A percentile compares a stretch with the other conserved stretches of the same genome.
Evolutionary conservation across 2,329 filamentous ascomycete genomes (phyloP).

Genomic region (Ophiostoma montium): DNA sequence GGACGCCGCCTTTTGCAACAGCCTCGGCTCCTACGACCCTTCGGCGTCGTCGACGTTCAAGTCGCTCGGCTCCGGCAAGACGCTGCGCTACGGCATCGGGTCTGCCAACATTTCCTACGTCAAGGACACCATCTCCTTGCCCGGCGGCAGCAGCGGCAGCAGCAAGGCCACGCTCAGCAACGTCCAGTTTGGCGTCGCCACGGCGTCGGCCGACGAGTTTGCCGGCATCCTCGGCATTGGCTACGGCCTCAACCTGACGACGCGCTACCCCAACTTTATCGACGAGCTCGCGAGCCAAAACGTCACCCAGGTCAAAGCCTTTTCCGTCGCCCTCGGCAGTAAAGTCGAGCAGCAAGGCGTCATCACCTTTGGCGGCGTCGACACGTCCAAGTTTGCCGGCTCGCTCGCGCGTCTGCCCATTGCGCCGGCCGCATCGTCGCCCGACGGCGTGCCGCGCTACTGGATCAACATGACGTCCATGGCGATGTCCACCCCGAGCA

Average conservation of each 20-base stretch:
- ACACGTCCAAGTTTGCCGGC: conserved; percentile 50
- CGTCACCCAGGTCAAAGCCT: conserved; percentile 45
- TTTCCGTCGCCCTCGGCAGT: conserved; percentile 51
- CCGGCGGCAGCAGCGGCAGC: conserved; percentile 19
- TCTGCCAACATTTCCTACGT: conserved; percentile 36
- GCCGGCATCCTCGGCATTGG: conserved; percentile 61
- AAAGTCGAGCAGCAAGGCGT: conserved; percentile 45
- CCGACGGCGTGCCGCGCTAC: conserved; percentile 38
- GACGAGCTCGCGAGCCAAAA: conserved; percentile 36
- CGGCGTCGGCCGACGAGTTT: conserved; percentile 30
- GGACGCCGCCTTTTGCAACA: conserved; percentile 3
- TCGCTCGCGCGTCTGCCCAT: conserved; percentile 47
- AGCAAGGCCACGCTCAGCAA: conserved; percentile 24
- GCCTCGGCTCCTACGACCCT: conserved; percentile 30
- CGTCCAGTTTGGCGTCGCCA: conserved; percentile 56
- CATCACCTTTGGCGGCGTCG: conserved; percentile 54
- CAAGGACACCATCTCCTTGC: conserved; percentile 29
- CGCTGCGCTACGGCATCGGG: conserved; percentile 37
- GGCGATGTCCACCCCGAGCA: conserved; percentile 25
- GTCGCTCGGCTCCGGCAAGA: conserved; percentile 22
- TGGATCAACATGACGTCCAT: conserved; percentile 36
- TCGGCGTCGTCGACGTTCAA: conserved; percentile 8
- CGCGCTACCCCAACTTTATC: conserved; percentile 35
- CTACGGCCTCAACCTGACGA: conserved; percentile 38
- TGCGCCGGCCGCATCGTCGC: conserved; percentile 36